Evolutionary conservation across 208 protist genomes (phyloP).

Genomic region (Trypanosoma boissoni): DNA sequence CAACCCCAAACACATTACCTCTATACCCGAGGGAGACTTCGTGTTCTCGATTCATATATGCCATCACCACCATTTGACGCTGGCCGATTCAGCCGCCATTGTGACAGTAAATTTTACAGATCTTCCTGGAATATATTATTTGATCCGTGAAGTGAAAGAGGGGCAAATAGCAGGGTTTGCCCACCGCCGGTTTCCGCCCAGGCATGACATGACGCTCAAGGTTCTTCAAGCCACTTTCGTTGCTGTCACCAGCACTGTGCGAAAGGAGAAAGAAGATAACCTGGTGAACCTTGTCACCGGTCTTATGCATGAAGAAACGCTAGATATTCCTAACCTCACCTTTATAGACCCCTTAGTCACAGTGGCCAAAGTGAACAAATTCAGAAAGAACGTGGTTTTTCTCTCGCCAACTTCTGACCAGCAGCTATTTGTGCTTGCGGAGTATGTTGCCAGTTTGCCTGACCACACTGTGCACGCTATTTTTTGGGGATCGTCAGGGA

Average conservation of each 20-base stretch:
- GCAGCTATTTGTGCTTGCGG: conserved; percentile 1
- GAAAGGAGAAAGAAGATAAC: not conserved
- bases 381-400: not conserved
- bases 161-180: not conserved
- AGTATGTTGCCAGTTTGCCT: not conserved
- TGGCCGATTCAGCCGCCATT: too few species aligned
- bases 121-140: too few species aligned
- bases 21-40: not conserved
- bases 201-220: not conserved
- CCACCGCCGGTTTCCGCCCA: not conserved
- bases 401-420: conserved; percentile 6
- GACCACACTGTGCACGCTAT: not conserved
- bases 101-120: too few species aligned
- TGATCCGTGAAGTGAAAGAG: not conserved
- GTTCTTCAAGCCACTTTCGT: not conserved
- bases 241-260: not conserved
- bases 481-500: not conserved
- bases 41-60: too few species aligned
- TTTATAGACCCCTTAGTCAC: conserved; percentile 5
- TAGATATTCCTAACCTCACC: not conserved
- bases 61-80: too few species aligned
- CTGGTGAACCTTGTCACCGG: not conserved
- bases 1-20: not conserved
- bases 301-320: not conserved
- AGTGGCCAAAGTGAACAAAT: not conserved